Evolutionary conservation across 352 stramenopile species (phyloP).

Genomic region (Poterioochromonas sp.): DNA sequence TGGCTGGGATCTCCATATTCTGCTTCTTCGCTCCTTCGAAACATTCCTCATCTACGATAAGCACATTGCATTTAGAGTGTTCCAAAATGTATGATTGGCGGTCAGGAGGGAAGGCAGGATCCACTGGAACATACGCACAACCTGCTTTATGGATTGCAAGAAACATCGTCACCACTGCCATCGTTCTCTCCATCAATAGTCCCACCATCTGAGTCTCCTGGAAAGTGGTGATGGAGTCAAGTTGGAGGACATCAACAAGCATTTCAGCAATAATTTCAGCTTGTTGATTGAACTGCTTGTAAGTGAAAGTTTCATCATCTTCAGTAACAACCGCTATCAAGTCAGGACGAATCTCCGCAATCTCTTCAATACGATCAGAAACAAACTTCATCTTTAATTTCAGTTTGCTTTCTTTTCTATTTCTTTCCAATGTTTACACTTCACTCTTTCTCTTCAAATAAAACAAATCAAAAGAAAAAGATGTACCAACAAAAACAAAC

Average conservation of each 20-base stretch:
- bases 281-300: not conserved
- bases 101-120: not conserved
- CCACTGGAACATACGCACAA: not conserved
- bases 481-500: no score
- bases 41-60: not conserved
- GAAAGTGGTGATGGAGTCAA: not conserved
- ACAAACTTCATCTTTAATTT: no score
- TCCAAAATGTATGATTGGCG: not conserved
- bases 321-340: not conserved
- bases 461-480: no score
- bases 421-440: no score
- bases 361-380: no score
- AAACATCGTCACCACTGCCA: not conserved
- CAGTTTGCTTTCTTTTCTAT: no score
- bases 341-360: no score
- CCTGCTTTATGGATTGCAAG: not conserved
- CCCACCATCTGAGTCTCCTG: not conserved
- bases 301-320: not conserved
- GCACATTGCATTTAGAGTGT: not conserved
- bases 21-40: not conserved
- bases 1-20: not conserved
- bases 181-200: not conserved
- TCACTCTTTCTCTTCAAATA: no score
- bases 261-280: not conserved
- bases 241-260: not conserved